Conservation (phyloP, 2,329 filamentous ascomycete species). For the Graphiopsis chlorocephala region DNA sequence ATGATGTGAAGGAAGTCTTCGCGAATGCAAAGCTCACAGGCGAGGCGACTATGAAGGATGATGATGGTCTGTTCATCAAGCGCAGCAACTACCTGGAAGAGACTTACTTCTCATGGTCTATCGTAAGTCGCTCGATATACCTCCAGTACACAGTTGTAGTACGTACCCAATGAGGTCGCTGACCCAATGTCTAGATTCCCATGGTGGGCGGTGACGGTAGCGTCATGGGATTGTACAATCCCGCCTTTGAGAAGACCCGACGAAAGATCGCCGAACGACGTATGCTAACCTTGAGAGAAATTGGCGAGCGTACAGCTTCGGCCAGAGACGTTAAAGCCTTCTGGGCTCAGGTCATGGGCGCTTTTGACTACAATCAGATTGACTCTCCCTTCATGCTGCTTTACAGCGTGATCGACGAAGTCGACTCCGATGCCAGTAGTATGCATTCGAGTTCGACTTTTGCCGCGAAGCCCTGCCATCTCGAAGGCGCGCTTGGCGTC, state of each 20-base stretch:
- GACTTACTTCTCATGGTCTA: slow-evolving; percentile 78
- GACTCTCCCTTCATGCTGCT: slow-evolving; percentile 75
- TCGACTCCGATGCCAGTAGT: slow-evolving; percentile 68
- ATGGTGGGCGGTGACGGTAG: slow-evolving; percentile 71
- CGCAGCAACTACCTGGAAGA: slow-evolving; percentile 72
- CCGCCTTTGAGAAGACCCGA: slow-evolving; percentile 76
- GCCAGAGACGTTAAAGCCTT: slow-evolving; percentile 72
- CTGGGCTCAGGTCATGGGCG: slow-evolving; percentile 67
- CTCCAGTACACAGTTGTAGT: neutral
- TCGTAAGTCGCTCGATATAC: slow-evolving; percentile 34
- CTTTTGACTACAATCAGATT: slow-evolving; percentile 69
- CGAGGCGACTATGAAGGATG: slow-evolving; percentile 80
- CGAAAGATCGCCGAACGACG: slow-evolving; percentile 74
- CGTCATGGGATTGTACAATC: slow-evolving; percentile 71
- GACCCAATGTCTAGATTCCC: slow-evolving; percentile 51
- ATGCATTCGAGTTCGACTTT: slow-evolving; percentile 65
- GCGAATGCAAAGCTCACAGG: slow-evolving; percentile 65
- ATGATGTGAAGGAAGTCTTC: slow-evolving; percentile 66
- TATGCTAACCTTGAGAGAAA: slow-evolving; percentile 74
- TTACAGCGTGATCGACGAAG: slow-evolving; percentile 71
- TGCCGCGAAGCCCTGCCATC: slow-evolving; percentile 61
- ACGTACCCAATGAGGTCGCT: neutral
- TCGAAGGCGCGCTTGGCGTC: slow-evolving; percentile 71
- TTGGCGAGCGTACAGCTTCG: slow-evolving; percentile 70
- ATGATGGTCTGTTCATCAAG: slow-evolving; percentile 71